A percentile compares a stretch with the other conserved stretches of the same genome.
Conservation (phyloP, 2,329 filamentous ascomycete species). For the Xylaria sp. region DNA sequence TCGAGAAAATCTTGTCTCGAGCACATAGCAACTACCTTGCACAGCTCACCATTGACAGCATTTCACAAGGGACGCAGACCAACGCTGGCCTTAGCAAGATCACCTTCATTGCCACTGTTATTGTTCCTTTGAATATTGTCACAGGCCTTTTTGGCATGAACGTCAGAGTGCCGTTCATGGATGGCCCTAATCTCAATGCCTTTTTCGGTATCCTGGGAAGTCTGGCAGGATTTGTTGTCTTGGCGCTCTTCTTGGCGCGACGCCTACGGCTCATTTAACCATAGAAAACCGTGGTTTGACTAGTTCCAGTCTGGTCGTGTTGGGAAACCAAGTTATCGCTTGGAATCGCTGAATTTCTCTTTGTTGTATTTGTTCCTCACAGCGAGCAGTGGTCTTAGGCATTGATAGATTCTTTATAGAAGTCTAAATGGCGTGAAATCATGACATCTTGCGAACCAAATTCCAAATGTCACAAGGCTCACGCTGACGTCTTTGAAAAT, state of each 20-base stretch:
- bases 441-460: background rate
- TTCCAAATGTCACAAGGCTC: no score
- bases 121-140: conserved; percentile 95
- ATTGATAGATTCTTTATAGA: conserved; percentile 21
- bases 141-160: conserved; percentile 92
- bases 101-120: conserved; percentile 90
- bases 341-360: conserved; percentile 7
- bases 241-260: conserved; percentile 61
- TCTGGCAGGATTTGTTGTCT: conserved; percentile 65
- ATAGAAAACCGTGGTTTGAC: background rate
- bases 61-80: conserved; percentile 85
- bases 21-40: conserved; percentile 97
- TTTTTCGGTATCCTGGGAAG: conserved; percentile 71
- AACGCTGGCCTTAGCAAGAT: conserved; percentile 95
- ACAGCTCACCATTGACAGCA: conserved; percentile 91
- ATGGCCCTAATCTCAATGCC: conserved; percentile 59
- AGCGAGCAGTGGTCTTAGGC: conserved; percentile 14
- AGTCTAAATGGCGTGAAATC: background rate
- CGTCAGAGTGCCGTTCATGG: conserved; percentile 74
- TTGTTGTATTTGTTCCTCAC: conserved; percentile 17
- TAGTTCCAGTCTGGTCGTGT: background rate
- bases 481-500: no score
- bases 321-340: background rate
- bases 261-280: conserved; percentile 58
- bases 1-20: conserved; percentile 96